Evolutionary conservation across 345 rosid species (phyloP).

Genomic region (Sonneratia caseolaris): DNA sequence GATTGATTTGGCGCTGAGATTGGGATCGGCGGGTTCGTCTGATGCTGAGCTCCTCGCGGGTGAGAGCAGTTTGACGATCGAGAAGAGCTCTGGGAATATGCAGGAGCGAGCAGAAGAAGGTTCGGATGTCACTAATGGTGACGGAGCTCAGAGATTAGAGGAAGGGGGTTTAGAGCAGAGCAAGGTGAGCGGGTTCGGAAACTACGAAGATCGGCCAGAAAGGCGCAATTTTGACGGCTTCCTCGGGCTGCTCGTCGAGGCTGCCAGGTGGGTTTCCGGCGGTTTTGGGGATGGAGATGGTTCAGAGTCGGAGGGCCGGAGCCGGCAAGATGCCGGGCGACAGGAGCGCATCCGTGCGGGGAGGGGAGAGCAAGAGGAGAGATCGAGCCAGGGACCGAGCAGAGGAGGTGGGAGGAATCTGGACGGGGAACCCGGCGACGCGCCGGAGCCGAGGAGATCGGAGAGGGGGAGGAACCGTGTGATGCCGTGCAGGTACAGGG

Average conservation of each 20-base stretch:
- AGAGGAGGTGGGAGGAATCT: background rate
- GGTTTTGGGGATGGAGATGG: slow-evolving; percentile 1
- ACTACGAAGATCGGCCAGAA: background rate
- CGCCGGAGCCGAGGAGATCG: slow-evolving; percentile 21
- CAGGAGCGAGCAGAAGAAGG: slow-evolving; percentile 1
- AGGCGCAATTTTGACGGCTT: slow-evolving; percentile 8
- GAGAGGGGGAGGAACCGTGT: slow-evolving; percentile 35
- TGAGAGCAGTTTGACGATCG: slow-evolving; percentile 5
- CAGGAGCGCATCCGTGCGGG: background rate
- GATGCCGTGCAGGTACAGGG: slow-evolving; percentile 35
- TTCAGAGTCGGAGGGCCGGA: slow-evolving; percentile 1
- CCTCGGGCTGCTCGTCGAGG: slow-evolving; percentile 26
- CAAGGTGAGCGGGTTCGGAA: slow-evolving; percentile 2
- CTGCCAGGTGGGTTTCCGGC: slow-evolving; percentile 27
- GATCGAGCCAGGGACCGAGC: background rate
- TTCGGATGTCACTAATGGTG: slow-evolving; percentile 16
- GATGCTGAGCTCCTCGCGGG: background rate
- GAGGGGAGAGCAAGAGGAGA: background rate
- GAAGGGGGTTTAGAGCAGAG: background rate
- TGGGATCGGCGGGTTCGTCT: slow-evolving; percentile 14
- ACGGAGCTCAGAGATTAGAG: slow-evolving; percentile 5
- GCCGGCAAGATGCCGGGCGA: background rate
- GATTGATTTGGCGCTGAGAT: slow-evolving; percentile 30
- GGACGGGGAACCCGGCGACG: slow-evolving; percentile 7
- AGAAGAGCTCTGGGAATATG: slow-evolving; percentile 4